Conservation (phyloP, 2,329 filamentous ascomycete species). For the Pyrenochaeta sp. region DNA sequence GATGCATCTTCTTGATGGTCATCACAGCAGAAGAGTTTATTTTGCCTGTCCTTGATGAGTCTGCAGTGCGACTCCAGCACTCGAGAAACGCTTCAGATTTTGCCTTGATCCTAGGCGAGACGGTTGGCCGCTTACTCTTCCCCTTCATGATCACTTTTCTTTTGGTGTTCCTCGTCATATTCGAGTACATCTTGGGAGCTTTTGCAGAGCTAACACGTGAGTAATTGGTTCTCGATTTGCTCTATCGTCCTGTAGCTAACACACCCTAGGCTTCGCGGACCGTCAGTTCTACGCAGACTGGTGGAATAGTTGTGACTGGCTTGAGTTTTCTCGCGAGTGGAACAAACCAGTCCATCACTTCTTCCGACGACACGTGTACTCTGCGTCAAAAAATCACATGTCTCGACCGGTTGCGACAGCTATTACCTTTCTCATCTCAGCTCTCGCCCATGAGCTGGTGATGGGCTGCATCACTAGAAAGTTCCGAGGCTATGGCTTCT, state of each 20-base stretch:
- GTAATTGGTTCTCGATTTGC: too few relatives aligned
- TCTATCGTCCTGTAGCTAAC: conserved; percentile 12
- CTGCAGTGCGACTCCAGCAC: conserved; percentile 62
- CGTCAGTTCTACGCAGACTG: conserved; percentile 87
- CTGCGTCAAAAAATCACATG: conserved; percentile 77
- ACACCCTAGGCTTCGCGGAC: conserved; percentile 74
- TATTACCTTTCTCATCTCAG: conserved; percentile 90
- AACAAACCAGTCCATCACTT: conserved; percentile 77
- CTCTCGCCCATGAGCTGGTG: conserved; percentile 90
- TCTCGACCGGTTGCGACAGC: conserved; percentile 80
- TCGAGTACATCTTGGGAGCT: conserved; percentile 93
- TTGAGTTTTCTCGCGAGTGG: conserved; percentile 77
- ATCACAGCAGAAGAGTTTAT: conserved; percentile 95
- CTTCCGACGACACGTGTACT: conserved; percentile 92
- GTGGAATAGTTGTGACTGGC: conserved; percentile 83
- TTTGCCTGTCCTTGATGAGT: conserved; percentile 82
- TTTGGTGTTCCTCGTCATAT: conserved; percentile 96
- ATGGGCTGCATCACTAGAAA: conserved; percentile 99
- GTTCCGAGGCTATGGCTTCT: conserved; percentile 88
- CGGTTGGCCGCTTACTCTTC: conserved; percentile 89
- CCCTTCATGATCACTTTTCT: conserved; percentile 97
- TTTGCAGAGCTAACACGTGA: conserved; percentile 86
- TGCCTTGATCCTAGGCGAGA: conserved; percentile 83
- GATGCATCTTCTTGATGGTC: conserved; percentile 93
- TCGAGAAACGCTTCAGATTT: conserved; percentile 66